Percentiles rank a stretch among this genome's conserved stretches.
phyloP scores from a whole-genome alignment of 495 filamentous ascomycete species.

The Trichoderma gamsii region DNA sequence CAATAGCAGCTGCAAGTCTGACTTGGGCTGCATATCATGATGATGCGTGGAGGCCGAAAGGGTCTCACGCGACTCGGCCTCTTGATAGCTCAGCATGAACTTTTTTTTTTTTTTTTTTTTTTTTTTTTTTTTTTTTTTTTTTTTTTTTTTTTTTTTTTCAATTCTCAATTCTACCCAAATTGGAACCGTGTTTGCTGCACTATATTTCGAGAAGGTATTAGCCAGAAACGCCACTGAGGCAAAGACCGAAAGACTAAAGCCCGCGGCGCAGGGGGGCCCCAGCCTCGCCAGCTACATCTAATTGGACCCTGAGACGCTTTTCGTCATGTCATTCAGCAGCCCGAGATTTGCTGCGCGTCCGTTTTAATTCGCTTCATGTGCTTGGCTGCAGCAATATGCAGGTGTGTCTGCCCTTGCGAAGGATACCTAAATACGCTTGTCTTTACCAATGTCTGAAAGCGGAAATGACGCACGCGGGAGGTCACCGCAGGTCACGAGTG shows the following conservation, averaged over 20 bases:
- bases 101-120: not conserved
- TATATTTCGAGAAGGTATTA: too few relatives aligned
- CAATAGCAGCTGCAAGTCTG: not conserved
- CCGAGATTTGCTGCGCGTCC: not conserved
- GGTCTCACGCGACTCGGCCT: not conserved
- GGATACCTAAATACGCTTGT: not conserved
- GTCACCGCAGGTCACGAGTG: not conserved
- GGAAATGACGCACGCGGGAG: not conserved
- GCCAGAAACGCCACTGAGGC: not conserved
- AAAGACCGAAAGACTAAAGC: not conserved
- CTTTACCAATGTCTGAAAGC: not conserved
- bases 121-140: not conserved
- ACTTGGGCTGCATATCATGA: not conserved
- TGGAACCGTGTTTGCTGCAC: too few relatives aligned
- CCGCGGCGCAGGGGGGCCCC: not conserved
- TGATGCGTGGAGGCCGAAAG: not conserved
- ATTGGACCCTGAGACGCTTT: conserved; percentile 9
- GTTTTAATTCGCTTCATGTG: not conserved
- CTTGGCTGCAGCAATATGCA: not conserved
- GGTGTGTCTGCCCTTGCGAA: not conserved
- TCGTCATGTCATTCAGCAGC: not conserved
- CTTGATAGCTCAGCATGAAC: not conserved
- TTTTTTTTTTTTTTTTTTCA: not conserved
- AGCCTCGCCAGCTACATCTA: not conserved
- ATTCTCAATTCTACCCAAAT: not conserved